Percentiles rank a stretch among this genome's conserved stretches.
Conservation (phyloP, 495 filamentous ascomycete species). For the Hyaloscypha bicolor region DNA sequence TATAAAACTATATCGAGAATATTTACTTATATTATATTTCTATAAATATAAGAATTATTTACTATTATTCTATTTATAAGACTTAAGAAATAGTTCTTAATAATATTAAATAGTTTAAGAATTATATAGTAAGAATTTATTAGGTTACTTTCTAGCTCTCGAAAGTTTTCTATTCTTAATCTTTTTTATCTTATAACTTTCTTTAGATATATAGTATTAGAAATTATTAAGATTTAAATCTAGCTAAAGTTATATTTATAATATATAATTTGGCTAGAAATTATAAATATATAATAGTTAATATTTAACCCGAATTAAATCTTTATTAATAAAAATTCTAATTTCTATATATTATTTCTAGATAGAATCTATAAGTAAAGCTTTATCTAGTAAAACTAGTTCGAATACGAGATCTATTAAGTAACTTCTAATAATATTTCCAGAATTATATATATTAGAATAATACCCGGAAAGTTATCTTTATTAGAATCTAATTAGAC, state of each 20-base stretch:
- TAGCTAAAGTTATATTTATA: background rate
- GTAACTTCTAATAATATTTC: background rate
- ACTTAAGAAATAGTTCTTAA: conserved; percentile 20
- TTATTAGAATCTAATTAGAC: background rate
- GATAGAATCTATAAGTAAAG: conserved; percentile 1
- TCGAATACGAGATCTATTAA: conserved; percentile 3
- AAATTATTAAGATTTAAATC: conserved; percentile 4
- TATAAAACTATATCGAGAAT: too few relatives aligned
- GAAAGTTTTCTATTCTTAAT: background rate
- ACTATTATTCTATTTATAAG: conserved; percentile 28
- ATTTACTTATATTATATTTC: background rate
- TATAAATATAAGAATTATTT: conserved; percentile 5
- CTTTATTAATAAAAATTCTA: too few relatives aligned
- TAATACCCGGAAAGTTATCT: background rate
- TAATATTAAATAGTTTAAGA: conserved; percentile 30
- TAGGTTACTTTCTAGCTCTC: conserved; percentile 20
- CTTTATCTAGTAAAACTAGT: background rate
- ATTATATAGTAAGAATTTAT: conserved; percentile 23
- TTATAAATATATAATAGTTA: too few relatives aligned
- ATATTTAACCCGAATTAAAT: too few relatives aligned
- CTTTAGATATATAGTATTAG: conserved; percentile 5
- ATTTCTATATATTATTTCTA: background rate
- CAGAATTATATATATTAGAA: background rate
- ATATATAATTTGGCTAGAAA: background rate
- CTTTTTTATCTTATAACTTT: conserved; percentile 4